Conservation (phyloP, 2,329 filamentous ascomycete genomes). For the Reticulascus tulasneorum region DNA sequence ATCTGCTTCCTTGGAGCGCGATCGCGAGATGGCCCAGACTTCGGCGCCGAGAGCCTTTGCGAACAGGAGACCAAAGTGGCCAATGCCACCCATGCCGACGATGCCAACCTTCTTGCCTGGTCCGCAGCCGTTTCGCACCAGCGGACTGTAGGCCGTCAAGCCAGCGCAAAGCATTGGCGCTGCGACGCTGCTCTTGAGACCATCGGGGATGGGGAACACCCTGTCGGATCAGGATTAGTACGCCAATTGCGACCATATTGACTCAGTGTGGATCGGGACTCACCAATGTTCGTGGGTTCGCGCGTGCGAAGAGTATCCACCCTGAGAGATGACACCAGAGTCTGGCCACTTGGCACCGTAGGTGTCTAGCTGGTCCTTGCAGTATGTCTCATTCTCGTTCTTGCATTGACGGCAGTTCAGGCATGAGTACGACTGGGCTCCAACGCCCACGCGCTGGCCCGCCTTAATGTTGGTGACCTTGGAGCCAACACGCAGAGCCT, state of each 20-base stretch:
- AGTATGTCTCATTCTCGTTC: slow-evolving; percentile 66
- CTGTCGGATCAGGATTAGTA: slow-evolving; percentile 21
- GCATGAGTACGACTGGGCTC: slow-evolving; percentile 63
- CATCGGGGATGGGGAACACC: slow-evolving; percentile 72
- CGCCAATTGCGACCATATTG: background rate
- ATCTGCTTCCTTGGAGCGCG: slow-evolving; percentile 57
- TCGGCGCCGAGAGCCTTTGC: slow-evolving; percentile 63
- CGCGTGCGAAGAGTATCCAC: slow-evolving; percentile 61
- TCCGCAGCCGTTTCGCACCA: slow-evolving; percentile 70
- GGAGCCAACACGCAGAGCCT: slow-evolving; percentile 62
- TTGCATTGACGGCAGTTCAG: slow-evolving; percentile 62
- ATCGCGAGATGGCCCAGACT: slow-evolving; percentile 58
- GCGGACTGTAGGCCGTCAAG: slow-evolving; percentile 73
- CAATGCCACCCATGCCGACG: slow-evolving; percentile 68
- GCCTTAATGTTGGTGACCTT: slow-evolving; percentile 58
- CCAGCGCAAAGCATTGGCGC: slow-evolving; percentile 85
- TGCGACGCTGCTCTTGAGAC: slow-evolving; percentile 56
- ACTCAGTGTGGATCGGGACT: background rate
- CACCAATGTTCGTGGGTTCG: slow-evolving; percentile 72
- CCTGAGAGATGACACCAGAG: slow-evolving; percentile 59
- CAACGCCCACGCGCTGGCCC: slow-evolving; percentile 65
- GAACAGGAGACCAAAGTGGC: slow-evolving; percentile 68
- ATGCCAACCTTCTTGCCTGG: slow-evolving; percentile 77
- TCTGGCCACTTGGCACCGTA: slow-evolving; percentile 55
- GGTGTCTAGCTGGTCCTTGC: slow-evolving; percentile 55